Base-by-base conservation (phyloP, 2,329 filamentous ascomycete species). In the Aspergillus pseudoviridinutans region DNA sequence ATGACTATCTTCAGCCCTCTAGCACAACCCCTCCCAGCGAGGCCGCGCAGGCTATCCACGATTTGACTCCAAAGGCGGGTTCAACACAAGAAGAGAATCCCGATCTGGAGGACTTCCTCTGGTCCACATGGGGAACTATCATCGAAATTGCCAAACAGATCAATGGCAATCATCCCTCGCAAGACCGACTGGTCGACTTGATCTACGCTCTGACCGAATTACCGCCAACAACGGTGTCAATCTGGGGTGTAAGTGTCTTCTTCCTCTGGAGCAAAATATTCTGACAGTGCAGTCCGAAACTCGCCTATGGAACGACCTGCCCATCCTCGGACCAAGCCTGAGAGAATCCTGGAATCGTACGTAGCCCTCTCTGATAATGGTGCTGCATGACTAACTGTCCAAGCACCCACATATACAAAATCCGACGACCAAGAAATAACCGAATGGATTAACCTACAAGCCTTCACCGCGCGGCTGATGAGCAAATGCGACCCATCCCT, bases 401-500 rank as follows among this genome's bases (percentile, higher is more conserved):
- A 3, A 53, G 52, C 35, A 3, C 58, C 58, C 42, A 53, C 52
- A 3, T 17, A 28, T 28, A 44, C 42, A 7, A 20, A 28, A 7
- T 8, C 50, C 20, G 38, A 50, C 22, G 17, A 46, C 7, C 20
- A 22, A 10, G 49, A 14, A 25, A 47, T 44, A 14, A 20, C 22
- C 9, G 52, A 55, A 44, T 61, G 59, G 57, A 24, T 61, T 9
- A 59, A 50, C 27, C 50, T 61, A 6, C 57, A 59, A 20, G 54
- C 59, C 17, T 61, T 61, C 25, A 50, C 56, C 20, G 58, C 56
- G n/a, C 60, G 60, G 27, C 51, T 62, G n/a, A 27, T 60, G 10
- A 17, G 38, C 14, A 38, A 52, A 14, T 32, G 25, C 32, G 29
- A 32, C 1, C 20, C 32, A 4, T 41, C 53, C 1, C 57, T 58